phyloP scores from a whole-genome alignment of 352 stramenopile genomes.

The Globisporangium recalcitrans region DNA sequence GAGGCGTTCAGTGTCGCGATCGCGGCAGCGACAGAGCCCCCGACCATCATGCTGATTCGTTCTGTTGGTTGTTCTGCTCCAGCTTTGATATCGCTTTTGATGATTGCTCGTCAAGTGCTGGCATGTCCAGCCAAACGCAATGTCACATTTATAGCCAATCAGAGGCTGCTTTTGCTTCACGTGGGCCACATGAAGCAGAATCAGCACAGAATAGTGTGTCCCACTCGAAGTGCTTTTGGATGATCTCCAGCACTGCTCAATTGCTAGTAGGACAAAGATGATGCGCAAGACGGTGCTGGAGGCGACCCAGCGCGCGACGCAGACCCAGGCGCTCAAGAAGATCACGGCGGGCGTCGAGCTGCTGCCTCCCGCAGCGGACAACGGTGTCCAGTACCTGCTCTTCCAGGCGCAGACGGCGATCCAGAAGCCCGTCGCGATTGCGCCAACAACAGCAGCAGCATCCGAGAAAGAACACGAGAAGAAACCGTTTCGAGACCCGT shows the following conservation, averaged over 20 bases:
- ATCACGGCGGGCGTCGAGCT: conserved; percentile 54
- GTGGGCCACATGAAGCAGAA: too few species aligned
- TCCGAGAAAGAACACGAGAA: conserved; percentile 4
- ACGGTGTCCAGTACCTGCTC: conserved; percentile 44
- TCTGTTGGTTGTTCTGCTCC: background rate
- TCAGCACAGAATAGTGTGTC: too few species aligned
- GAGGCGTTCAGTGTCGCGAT: conserved; percentile 8
- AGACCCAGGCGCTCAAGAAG: conserved; percentile 55
- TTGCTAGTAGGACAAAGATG: too few species aligned
- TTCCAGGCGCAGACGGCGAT: conserved; percentile 38
- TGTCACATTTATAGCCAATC: too few species aligned
- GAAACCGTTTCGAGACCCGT: conserved; percentile 55
- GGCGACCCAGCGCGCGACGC: conserved; percentile 49
- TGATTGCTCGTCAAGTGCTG: background rate
- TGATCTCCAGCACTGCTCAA: too few species aligned
- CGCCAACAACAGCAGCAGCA: conserved; percentile 7
- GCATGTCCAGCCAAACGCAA: too few species aligned
- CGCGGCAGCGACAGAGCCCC: conserved; percentile 1
- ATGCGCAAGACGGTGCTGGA: conserved; percentile 56
- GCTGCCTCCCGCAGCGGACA: conserved; percentile 29
- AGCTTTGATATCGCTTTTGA: background rate
- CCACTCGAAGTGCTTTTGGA: too few species aligned
- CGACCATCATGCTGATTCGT: background rate
- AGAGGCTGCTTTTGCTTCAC: too few species aligned
- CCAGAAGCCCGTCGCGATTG: conserved; percentile 33